Conservation (phyloP, 2,329 filamentous ascomycete species). For the Aureobasidium sp. region DNA sequence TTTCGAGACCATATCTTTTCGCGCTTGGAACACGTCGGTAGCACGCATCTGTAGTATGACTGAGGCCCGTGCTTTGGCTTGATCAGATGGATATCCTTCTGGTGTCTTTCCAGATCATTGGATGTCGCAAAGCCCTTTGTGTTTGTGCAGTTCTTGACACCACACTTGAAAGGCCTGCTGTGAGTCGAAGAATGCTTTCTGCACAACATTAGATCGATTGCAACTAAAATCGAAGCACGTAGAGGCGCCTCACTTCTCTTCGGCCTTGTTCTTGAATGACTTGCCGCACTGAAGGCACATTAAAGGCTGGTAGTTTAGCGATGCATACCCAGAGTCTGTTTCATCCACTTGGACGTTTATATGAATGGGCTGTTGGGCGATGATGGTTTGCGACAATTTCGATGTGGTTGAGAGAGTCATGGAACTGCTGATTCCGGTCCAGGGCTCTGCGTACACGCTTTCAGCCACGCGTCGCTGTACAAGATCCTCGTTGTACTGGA, state of each 20-base stretch:
- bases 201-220: background rate
- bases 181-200: slow-evolving; percentile 74
- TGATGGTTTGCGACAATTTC: background rate
- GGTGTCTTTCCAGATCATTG: slow-evolving; percentile 79
- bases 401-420: background rate
- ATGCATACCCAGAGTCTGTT: slow-evolving; percentile 8
- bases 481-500: slow-evolving; percentile 8
- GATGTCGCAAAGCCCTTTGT: slow-evolving; percentile 65
- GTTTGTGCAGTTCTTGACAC: slow-evolving; percentile 47
- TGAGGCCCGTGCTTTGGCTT: slow-evolving; percentile 39
- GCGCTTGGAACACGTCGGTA: slow-evolving; percentile 49
- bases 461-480: slow-evolving; percentile 8
- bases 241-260: slow-evolving; percentile 13
- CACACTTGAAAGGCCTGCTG: slow-evolving; percentile 59
- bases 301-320: background rate
- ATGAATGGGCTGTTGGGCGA: background rate
- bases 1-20: slow-evolving; percentile 70
- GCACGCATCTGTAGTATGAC: slow-evolving; percentile 54
- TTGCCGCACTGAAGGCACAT: slow-evolving; percentile 1
- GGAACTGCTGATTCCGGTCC: background rate
- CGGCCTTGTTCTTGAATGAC: slow-evolving; percentile 14
- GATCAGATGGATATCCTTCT: slow-evolving; percentile 60
- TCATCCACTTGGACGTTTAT: background rate
- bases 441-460: slow-evolving; percentile 4
- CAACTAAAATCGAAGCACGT: background rate